Evolutionary conservation across 1,284 basidiomycete genomes (phyloP), one percentile per base, ranked within the genome.

Genomic region (Xerocomus nothofagi): DNA sequence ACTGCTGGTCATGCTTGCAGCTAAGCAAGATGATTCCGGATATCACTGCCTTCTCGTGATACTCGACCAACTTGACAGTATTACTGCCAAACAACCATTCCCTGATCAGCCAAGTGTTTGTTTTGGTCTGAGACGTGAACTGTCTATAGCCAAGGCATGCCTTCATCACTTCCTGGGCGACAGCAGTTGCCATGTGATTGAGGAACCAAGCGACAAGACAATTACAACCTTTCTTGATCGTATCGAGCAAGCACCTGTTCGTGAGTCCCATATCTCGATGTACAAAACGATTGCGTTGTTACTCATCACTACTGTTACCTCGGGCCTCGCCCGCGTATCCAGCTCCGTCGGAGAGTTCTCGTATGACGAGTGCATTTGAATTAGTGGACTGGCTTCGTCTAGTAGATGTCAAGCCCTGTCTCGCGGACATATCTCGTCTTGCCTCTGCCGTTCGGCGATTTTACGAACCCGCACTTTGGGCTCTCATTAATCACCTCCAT

Each of bases 301-400:
- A 11, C 39, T 48, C 12, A 43, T 37, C 12, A 0, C 11, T 12
- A 24, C 5, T 45, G 18, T 31, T 27, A 5, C 5, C 30, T 41
- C 30, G 42, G 40, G 4, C 5, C 30, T 41, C 30, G 42, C 39
- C 42, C 42, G 4, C 14, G 10, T 23, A 21, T 47, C n/a, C 39
- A 79, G 78, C 76, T 24, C 52, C 65, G 9, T 63, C 66, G 7
- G 65, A 61, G 26, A 47, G 47, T 6, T 63, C 63, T 26, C 65
- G 72, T 18, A 68, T 62, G 39, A 57, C 59, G 4, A 57, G 70
- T 26, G 81, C 82, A 0, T 79, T 71, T 45, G 78, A 81, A 49
- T 66, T 87, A 0, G 71, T 86, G 10, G 82, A 86, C 55, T 80
- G 76, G 75, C 51, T 84, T 29, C 79, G 84, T 36, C 64, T 86